Percentiles rank a stretch among this genome's conserved stretches.
Conservation (phyloP, 306 rosid genomes). For the Cajanus cajan region DNA sequence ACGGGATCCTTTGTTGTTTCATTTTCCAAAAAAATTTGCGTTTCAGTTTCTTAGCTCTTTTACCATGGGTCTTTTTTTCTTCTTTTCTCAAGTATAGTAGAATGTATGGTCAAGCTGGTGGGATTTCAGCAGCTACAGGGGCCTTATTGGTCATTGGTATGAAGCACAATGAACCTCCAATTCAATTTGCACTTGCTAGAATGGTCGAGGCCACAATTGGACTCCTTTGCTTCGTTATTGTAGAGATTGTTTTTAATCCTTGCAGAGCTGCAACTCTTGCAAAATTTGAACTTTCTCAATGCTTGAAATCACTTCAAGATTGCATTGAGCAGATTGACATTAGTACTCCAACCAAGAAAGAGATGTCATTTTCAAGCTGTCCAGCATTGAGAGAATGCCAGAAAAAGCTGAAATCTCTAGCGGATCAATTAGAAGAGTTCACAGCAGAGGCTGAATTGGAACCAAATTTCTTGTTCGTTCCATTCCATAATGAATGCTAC, state of each 20-base stretch:
- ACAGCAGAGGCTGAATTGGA: slow-evolving; percentile 63
- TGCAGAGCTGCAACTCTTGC: slow-evolving; percentile 69
- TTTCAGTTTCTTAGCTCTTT: slow-evolving; percentile 48
- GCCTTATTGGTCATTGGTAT: slow-evolving; percentile 80
- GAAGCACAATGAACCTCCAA: slow-evolving; percentile 54
- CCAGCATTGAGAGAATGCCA: slow-evolving; percentile 41
- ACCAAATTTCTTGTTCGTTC: slow-evolving; percentile 81
- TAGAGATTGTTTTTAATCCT: slow-evolving; percentile 55
- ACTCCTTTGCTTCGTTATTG: slow-evolving; percentile 50
- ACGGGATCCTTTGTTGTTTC: slow-evolving; percentile 60
- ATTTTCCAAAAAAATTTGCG: slow-evolving; percentile 33
- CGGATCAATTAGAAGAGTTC: slow-evolving; percentile 42
- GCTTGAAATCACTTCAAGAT: slow-evolving; percentile 47
- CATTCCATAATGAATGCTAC: slow-evolving; percentile 56
- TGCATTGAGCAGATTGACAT: slow-evolving; percentile 41
- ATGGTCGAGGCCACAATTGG: slow-evolving; percentile 66
- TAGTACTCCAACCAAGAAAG: slow-evolving; percentile 22
- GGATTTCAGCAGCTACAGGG: slow-evolving; percentile 63
- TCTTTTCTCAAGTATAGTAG: slow-evolving; percentile 67
- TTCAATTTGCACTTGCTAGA: slow-evolving; percentile 66
- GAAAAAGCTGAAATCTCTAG: slow-evolving; percentile 43
- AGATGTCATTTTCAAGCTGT: slow-evolving; percentile 27
- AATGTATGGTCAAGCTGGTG: slow-evolving; percentile 90
- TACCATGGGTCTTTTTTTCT: slow-evolving; percentile 69
- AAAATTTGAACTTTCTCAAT: slow-evolving; percentile 52